Evolutionary conservation across 495 filamentous ascomycete species (phyloP).

Genomic region (Ascodesmis nigricans): DNA sequence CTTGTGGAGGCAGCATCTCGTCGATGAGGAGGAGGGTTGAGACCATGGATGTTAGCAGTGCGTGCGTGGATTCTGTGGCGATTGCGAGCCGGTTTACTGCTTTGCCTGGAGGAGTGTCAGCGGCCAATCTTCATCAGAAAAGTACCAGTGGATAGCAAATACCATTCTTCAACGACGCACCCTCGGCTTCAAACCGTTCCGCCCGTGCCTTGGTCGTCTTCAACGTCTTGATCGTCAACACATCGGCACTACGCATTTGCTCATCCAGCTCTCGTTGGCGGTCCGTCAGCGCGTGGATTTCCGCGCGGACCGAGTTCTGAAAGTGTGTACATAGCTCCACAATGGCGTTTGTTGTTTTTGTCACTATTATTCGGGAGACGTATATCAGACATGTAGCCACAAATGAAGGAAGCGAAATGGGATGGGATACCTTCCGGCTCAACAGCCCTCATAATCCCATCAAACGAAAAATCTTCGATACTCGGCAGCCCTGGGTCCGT

Average conservation of each 20-base stretch:
- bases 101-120: constrained; percentile 6
- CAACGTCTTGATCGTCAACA: constrained; percentile 13
- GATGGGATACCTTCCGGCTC: constrained; percentile 15
- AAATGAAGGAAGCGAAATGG: background rate
- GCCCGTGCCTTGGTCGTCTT: constrained; percentile 18
- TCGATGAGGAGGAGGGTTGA: constrained; percentile 21
- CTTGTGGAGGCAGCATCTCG: constrained; percentile 20
- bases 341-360: constrained; percentile 11
- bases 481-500: constrained; percentile 13
- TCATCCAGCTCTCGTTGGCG: constrained; percentile 15
- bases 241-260: constrained; percentile 15
- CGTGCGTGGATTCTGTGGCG: constrained; percentile 19
- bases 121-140: background rate
- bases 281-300: constrained; percentile 13
- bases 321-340: constrained; percentile 13
- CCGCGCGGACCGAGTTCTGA: constrained; percentile 11
- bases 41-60: constrained; percentile 19
- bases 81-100: constrained; percentile 14
- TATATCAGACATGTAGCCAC: background rate
- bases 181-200: constrained; percentile 13
- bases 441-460: constrained; percentile 19
- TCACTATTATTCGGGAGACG: constrained; percentile 9
- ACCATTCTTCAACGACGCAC: constrained; percentile 17
- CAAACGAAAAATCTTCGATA: constrained; percentile 21
- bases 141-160: constrained; percentile 1